These are phyloP conservation scores for Taxawa tesnikishii DNA, from an alignment of 2,329 filamentous ascomycete species.

Conservation along the genomic window DNA sequence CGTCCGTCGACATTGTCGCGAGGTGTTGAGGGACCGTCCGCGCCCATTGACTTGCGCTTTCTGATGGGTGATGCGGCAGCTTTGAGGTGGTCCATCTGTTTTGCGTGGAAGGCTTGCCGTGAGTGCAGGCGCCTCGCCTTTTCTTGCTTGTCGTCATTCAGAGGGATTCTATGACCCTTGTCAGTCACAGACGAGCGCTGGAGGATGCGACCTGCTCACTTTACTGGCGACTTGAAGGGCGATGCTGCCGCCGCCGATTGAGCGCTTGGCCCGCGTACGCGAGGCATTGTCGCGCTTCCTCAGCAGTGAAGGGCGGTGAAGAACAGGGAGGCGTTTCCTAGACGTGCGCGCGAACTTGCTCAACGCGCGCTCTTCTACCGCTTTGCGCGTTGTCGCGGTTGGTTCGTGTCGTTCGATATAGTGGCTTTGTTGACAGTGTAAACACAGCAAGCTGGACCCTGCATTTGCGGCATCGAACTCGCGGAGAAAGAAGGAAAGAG, in stretches of 20 bases:
- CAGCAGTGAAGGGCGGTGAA: too few species aligned
- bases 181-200: background rate
- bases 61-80: conserved; percentile 63
- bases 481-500: too few species aligned
- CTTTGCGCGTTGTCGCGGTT: too few species aligned
- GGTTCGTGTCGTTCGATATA: too few species aligned
- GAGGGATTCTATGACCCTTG: conserved; percentile 57
- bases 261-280: conserved; percentile 20
- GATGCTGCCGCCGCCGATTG: conserved; percentile 34
- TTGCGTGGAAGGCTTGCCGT: conserved; percentile 76
- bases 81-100: conserved; percentile 85
- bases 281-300: too few species aligned
- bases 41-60: conserved; percentile 44
- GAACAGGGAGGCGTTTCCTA: too few species aligned
- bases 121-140: conserved; percentile 80
- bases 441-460: too few species aligned
- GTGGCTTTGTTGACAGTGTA: too few species aligned
- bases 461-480: too few species aligned
- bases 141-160: conserved; percentile 91
- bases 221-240: conserved; percentile 40
- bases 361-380: too few species aligned
- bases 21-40: conserved; percentile 38
- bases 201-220: conserved; percentile 16
- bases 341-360: too few species aligned
- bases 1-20: conserved; percentile 14